phyloP scores from a whole-genome alignment of 139 green algal genomes.

The Desmodesmus armatus region DNA sequence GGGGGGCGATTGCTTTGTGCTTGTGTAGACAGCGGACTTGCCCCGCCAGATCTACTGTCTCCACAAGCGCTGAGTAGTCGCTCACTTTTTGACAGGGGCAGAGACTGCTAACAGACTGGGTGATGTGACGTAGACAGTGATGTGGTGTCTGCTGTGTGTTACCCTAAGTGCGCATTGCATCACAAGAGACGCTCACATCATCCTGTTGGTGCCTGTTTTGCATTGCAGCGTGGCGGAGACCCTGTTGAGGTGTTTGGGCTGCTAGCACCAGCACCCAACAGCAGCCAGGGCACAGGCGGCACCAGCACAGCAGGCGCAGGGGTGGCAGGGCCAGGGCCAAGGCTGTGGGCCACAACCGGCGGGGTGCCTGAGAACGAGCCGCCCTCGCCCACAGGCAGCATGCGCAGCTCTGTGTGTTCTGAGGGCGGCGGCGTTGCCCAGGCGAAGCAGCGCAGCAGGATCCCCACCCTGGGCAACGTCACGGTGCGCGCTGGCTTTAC shows the following conservation, averaged over 20 bases:
- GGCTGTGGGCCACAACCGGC: neutral
- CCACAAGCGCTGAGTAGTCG: no score
- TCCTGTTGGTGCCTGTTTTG: neutral
- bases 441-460: constrained; percentile 28
- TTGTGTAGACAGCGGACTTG: no score
- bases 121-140: no score
- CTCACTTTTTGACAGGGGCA: no score
- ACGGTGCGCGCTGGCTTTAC: constrained; percentile 4
- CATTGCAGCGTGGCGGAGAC: constrained; percentile 38
- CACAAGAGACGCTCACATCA: no score
- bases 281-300: neutral
- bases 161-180: no score
- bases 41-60: no score
- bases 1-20: no score
- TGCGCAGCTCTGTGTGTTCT: constrained; percentile 13
- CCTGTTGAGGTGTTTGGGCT: constrained; percentile 28
- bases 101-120: no score
- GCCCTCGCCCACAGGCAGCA: constrained; percentile 21
- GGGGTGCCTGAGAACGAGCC: constrained; percentile 33
- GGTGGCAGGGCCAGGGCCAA: constrained; percentile 25
- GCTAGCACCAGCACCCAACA: constrained; percentile 9
- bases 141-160: no score
- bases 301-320: neutral
- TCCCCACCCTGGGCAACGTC: constrained; percentile 17
- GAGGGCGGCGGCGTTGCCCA: neutral